phyloP scores from a whole-genome alignment of 352 stramenopile genomes.

The Globisporangium canariense region DNA sequence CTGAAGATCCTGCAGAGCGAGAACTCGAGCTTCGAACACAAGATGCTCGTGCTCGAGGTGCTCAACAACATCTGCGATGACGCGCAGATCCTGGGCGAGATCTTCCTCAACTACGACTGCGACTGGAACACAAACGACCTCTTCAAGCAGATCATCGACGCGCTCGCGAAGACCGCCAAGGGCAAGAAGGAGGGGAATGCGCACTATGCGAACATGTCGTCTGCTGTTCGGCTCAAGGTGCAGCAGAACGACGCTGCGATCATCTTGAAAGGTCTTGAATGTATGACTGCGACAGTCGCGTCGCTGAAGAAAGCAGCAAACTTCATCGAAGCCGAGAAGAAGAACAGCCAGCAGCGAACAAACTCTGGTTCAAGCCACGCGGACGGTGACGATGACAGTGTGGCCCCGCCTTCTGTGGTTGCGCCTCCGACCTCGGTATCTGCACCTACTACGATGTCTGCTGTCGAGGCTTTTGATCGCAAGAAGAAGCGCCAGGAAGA shows the following conservation, averaged over 20 bases:
- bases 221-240: conserved; percentile 52
- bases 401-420: conserved; percentile 10
- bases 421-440: conserved; percentile 20
- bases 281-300: conserved; percentile 90
- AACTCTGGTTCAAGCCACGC: conserved; percentile 25
- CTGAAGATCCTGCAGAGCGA: conserved; percentile 95
- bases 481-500: conserved; percentile 97
- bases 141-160: conserved; percentile 98
- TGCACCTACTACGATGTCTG: conserved; percentile 50
- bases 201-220: conserved; percentile 63
- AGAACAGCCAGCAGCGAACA: conserved; percentile 26
- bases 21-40: conserved; percentile 98
- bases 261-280: conserved; percentile 88
- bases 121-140: conserved; percentile 97
- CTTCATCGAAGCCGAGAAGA: conserved; percentile 63
- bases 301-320: conserved; percentile 90
- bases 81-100: conserved; percentile 92
- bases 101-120: conserved; percentile 99
- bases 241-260: conserved; percentile 73
- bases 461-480: conserved; percentile 95
- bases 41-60: conserved; percentile 96
- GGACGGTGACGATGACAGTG: conserved; percentile 49
- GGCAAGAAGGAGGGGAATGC: conserved; percentile 64
- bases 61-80: conserved; percentile 95
- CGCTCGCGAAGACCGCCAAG: conserved; percentile 94